Evolutionary conservation across 179 eudicot genomes (phyloP), one percentile per base, ranked within the genome.

Genomic region (Amaranthus tricolor): DNA sequence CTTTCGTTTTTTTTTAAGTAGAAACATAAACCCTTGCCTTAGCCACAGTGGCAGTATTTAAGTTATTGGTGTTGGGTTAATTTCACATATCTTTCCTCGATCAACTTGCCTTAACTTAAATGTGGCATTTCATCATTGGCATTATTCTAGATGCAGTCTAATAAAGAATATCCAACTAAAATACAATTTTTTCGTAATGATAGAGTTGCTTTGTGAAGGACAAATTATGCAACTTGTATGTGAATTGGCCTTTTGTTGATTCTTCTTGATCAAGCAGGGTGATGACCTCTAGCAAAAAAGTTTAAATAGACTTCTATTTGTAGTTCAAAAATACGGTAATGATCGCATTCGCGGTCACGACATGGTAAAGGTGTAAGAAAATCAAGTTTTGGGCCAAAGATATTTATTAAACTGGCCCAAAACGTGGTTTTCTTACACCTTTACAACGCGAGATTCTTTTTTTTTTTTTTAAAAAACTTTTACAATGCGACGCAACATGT

Each of bases 261-360:
- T 68, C 71, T 31, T 45, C 58, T 21, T n/a, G 9, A 21, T 68
- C 58, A 51, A 68, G 52, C 44, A 12, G 57, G 71, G 45, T 20
- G 45, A 51, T 50, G 71, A 68, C 71, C 58, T 68, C 58, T 68
- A 58, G 71, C 58, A 68, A 68, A 52, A 58, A 47, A 68, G 71
- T 68, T 20, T 52, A 45, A 68, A 51, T 51, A 21, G 58, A 20
- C 58, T 50, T 7, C 47, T 50, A 51, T 31, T 4, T 4, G 3
- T 31, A 31, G 40, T 31, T 3, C 40, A 31, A 31, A 31, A 31
- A 31, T 31, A 31, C 40, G 3, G 40, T 31, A 31, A 31, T 31
- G 40, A 31, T 31, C 40, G 40, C 40, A 31, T 31, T 31, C 40
- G 3, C 40, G 40, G 40, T 31, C 40, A 31, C 3, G 40, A 31